Evolutionary conservation across 306 rosid genomes (phyloP), one percentile per base, ranked within the genome.

Genomic region (Lathyrus tuberosus): DNA sequence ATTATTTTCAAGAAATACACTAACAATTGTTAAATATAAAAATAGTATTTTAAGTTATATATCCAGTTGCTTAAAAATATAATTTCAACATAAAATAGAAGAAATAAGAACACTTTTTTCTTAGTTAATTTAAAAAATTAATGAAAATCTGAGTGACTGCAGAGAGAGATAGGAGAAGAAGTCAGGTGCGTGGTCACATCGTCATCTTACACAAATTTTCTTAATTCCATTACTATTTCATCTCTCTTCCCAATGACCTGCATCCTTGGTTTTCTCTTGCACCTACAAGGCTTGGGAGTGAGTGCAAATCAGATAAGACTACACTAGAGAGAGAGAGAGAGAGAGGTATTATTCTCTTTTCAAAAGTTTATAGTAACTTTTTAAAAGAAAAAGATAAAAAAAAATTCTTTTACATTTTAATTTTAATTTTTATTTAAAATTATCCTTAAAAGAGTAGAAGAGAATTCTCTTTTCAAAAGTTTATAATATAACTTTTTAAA

Each of bases 231-330:
- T 41, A 65, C 63, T 66, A 35, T 35, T 33, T 33, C 60, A 28
- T 78, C 71, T 71, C 84, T 49, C 11, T 86, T 91, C 89, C 93
- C 92, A 78, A 83, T 52, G 78, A 53, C 51, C 22, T 22, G 58
- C 81, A 79, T 72, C 33, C 12, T 76, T 80, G 89, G 73, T 77
- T 83, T 49, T 67, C 65, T 76, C 69, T 57, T 24, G 60, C 59
- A 9, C 43, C 70, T 38, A 20, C 37, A n/a, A 46, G 35, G 52
- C 84, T 80, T 89, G 83, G 89, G 84, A 92, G 96, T 87, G 95
- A 89, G 97, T 81, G 96, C 80, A 4, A 54, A 46, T 62, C 81
- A 46, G 69, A 73, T 76, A 65, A 5, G 14, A 17, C 52, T 64
- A 63, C 11, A 6, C 40, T 35, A 37, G 61, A 41, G 28, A 65